Percentiles rank a stretch among this genome's conserved stretches.
These are phyloP conservation scores for Cystobasidium sp. DNA, from an alignment of 1,284 basidiomycete species.

Conservation along the genomic window DNA sequence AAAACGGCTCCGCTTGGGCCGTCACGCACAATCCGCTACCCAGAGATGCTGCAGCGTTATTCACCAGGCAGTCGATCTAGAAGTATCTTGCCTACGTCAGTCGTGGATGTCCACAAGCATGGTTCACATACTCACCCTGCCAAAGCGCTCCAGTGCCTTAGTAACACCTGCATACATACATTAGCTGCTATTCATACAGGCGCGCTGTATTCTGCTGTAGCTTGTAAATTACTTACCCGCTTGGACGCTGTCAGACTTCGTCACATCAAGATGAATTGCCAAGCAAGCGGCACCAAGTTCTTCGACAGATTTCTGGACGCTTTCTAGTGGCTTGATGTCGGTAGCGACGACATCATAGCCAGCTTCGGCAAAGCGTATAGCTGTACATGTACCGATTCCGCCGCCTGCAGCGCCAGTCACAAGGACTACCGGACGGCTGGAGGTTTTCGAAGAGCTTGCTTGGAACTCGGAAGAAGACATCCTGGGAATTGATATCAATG, in stretches of 20 bases:
- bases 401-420: conserved; percentile 36
- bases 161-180: conserved; percentile 4
- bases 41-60: conserved; percentile 37
- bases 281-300: not conserved
- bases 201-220: not conserved
- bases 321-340: conserved; percentile 32
- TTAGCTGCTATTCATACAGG: not conserved
- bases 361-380: conserved; percentile 35
- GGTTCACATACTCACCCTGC: not conserved
- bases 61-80: conserved; percentile 39
- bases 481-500: not conserved
- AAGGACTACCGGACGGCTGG: conserved; percentile 21
- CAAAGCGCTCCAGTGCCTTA: conserved; percentile 10
- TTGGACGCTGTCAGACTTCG: conserved; percentile 30
- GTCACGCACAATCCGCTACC: conserved; percentile 33
- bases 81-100: not conserved
- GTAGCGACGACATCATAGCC: conserved; percentile 40
- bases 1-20: not conserved
- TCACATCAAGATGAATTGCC: conserved; percentile 21
- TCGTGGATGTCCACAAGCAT: not conserved
- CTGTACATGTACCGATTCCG: conserved; percentile 27
- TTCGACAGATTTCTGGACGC: conserved; percentile 12
- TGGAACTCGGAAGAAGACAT: not conserved
- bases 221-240: conserved; percentile 1
- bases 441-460: not conserved